These are phyloP conservation scores for Colletotrichum coccodes DNA, from an alignment of 2,329 filamentous ascomycete genomes.

Conservation along the genomic window DNA sequence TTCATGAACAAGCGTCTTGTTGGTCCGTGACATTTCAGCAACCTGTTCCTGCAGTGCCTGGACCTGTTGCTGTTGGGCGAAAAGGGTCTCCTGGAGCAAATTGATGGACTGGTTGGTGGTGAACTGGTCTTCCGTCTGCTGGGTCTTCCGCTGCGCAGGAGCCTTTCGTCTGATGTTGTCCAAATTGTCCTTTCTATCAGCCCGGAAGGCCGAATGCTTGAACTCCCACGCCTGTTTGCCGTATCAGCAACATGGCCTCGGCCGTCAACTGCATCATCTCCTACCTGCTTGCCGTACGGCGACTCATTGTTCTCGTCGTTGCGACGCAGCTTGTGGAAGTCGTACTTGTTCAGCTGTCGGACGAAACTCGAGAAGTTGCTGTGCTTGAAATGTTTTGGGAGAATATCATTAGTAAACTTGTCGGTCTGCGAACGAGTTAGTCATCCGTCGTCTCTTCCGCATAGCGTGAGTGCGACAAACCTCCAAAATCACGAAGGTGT, in stretches of 20 bases:
- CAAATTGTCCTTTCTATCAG: constrained; percentile 94
- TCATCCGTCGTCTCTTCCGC: not conserved
- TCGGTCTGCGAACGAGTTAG: constrained; percentile 74
- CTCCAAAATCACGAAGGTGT: constrained; percentile 97
- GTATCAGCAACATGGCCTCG: constrained; percentile 2
- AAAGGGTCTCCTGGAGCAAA: constrained; percentile 86
- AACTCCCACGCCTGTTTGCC: constrained; percentile 85
- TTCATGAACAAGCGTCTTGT: constrained; percentile 71
- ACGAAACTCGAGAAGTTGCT: constrained; percentile 99
- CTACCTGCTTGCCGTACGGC: constrained; percentile 82
- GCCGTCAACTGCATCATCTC: constrained; percentile 23
- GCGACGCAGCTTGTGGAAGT: constrained; percentile 97
- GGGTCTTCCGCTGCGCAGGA: constrained; percentile 84
- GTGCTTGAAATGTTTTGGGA: constrained; percentile 99
- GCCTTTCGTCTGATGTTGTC: constrained; percentile 98
- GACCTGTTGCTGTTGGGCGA: constrained; percentile 92
- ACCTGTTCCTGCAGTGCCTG: constrained; percentile 88
- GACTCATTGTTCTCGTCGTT: constrained; percentile 87
- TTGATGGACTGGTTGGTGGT: constrained; percentile 89
- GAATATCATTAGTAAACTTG: constrained; percentile 96
- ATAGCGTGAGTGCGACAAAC: constrained; percentile 58
- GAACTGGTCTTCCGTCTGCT: constrained; percentile 74
- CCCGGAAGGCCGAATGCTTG: constrained; percentile 95
- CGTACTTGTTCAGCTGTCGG: constrained; percentile 95
- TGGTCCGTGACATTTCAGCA: constrained; percentile 76